phyloP scores from a whole-genome alignment of 2,329 filamentous ascomycete genomes.

The Claviceps humidiphila region DNA sequence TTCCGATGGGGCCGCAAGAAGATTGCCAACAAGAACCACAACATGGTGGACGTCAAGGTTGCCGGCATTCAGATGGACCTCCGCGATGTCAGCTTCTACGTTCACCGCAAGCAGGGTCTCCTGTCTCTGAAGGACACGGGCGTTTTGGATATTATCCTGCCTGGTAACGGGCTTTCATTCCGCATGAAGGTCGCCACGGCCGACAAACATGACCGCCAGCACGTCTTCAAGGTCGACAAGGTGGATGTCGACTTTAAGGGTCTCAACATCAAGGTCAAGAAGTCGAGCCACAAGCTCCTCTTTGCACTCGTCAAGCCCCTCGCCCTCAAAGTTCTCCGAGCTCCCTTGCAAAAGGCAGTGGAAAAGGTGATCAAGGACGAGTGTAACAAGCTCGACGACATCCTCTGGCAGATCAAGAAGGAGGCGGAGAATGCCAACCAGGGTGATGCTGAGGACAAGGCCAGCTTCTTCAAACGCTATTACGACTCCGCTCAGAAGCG shows the following conservation, averaged over 20 bases:
- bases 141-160: conserved; percentile 77
- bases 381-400: conserved; percentile 59
- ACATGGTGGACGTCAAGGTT: conserved; percentile 70
- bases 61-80: conserved; percentile 89
- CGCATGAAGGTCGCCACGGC: conserved; percentile 78
- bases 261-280: conserved; percentile 77
- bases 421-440: conserved; percentile 66
- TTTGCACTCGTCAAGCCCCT: conserved; percentile 80
- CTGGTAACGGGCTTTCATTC: conserved; percentile 80
- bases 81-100: conserved; percentile 80
- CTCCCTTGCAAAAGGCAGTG: conserved; percentile 72
- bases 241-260: conserved; percentile 72
- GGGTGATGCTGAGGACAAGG: conserved; percentile 53
- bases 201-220: conserved; percentile 58
- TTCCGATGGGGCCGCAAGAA: conserved; percentile 91
- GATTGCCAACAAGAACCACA: conserved; percentile 65
- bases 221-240: conserved; percentile 92
- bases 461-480: conserved; percentile 83
- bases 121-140: conserved; percentile 77
- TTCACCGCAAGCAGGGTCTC: conserved; percentile 92
- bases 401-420: conserved; percentile 64
- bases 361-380: conserved; percentile 83
- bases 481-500: conserved; percentile 60
- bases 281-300: conserved; percentile 89
- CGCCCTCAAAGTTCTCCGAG: conserved; percentile 69